Conservation (phyloP, 2,329 filamentous ascomycete species). For the Uncinocarpus reesii region DNA sequence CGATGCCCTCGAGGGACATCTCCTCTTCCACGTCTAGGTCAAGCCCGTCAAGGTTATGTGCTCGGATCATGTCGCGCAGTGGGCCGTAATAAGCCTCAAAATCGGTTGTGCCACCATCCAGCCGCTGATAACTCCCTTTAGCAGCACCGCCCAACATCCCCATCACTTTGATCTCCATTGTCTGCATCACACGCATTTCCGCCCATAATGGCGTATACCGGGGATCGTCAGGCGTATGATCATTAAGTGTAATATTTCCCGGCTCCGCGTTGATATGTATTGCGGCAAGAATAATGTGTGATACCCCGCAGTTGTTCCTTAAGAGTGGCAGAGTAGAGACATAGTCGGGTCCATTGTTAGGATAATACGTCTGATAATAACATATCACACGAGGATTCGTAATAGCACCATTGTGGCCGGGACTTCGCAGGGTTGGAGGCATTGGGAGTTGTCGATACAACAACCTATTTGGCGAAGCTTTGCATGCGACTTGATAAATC, state of each 20-base stretch:
- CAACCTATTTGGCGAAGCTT: too few species aligned
- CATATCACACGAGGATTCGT: constrained; percentile 32
- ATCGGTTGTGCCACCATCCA: constrained; percentile 46
- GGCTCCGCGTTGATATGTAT: constrained; percentile 68
- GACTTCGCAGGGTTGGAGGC: constrained; percentile 29
- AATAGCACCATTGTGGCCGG: constrained; percentile 6
- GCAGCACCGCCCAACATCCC: constrained; percentile 84
- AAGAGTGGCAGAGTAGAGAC: constrained; percentile 54
- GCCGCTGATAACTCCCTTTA: constrained; percentile 56
- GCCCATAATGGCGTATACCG: constrained; percentile 66
- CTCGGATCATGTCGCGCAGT: constrained; percentile 53
- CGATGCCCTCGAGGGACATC: constrained; percentile 56
- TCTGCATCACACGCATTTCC: constrained; percentile 62
- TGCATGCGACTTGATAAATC: too few species aligned
- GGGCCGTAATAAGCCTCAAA: constrained; percentile 69
- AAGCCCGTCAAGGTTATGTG: constrained; percentile 55
- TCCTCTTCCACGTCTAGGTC: constrained; percentile 73
- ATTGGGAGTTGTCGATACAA: constrained; percentile 23
- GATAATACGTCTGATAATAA: constrained; percentile 58
- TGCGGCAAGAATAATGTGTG: constrained; percentile 77
- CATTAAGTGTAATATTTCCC: constrained; percentile 63
- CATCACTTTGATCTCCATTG: constrained; percentile 64
- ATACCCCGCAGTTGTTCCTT: constrained; percentile 51
- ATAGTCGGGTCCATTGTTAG: constrained; percentile 42
- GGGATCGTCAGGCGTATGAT: constrained; percentile 58